Evolutionary conservation across 345 rosid species (phyloP).

Genomic region (Brassica juncea): DNA sequence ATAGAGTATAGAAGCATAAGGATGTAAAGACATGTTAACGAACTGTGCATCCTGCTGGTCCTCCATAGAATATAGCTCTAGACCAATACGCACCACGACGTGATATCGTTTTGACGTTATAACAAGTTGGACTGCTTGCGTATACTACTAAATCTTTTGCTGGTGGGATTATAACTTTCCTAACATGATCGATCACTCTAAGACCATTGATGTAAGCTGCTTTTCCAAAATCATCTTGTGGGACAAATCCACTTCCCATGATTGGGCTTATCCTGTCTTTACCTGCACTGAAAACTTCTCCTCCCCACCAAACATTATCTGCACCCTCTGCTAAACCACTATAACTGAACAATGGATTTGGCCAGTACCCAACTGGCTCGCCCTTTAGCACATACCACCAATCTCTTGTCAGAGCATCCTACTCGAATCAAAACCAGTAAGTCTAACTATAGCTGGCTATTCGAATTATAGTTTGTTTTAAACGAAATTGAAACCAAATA

Average conservation of each 20-base stretch:
- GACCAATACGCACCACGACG: background rate
- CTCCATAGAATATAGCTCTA: background rate
- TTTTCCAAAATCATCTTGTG: background rate
- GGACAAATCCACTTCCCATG: slow-evolving; percentile 30
- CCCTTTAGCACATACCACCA: background rate
- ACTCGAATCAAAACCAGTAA: background rate
- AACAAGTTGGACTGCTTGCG: background rate
- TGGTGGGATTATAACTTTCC: background rate
- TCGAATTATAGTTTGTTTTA: background rate
- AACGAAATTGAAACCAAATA: background rate
- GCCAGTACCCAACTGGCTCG: slow-evolving; percentile 30
- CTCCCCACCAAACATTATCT: slow-evolving; percentile 19
- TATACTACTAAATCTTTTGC: background rate
- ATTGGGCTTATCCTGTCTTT: background rate
- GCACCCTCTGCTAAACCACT: slow-evolving; percentile 5
- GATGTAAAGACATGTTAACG: background rate
- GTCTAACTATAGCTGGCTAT: background rate
- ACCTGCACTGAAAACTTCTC: slow-evolving; percentile 15
- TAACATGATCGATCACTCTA: background rate
- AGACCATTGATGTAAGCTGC: slow-evolving; percentile 21
- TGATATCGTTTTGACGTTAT: background rate
- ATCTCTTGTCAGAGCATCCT: background rate
- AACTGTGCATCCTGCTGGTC: slow-evolving; percentile 1
- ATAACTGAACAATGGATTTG: slow-evolving; percentile 21
- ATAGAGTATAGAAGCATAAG: background rate